Evolutionary conservation across 2,329 filamentous ascomycete species (phyloP).

Genomic region (Ophiostoma sp.): DNA sequence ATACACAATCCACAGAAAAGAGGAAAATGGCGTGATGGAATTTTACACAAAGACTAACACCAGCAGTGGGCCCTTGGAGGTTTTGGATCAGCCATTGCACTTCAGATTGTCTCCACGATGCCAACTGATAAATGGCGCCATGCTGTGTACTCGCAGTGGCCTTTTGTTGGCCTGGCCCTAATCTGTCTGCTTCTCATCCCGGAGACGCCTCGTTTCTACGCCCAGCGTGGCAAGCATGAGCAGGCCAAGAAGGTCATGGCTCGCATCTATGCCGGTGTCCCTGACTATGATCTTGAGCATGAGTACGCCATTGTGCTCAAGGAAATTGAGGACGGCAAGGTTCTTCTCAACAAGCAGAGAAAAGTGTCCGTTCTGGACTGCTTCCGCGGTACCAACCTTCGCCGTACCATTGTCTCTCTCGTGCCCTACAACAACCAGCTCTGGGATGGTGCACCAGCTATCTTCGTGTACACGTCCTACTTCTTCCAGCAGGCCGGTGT

Average conservation of each 20-base stretch:
- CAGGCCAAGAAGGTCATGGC: slow-evolving; percentile 23
- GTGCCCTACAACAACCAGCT: slow-evolving; percentile 24
- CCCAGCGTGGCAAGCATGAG: slow-evolving; percentile 21
- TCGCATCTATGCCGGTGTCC: slow-evolving; percentile 18
- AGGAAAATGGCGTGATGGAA: no score
- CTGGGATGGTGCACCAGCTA: slow-evolving; percentile 20
- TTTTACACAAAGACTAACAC: no score
- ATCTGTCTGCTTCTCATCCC: slow-evolving; percentile 22
- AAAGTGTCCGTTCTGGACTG: slow-evolving; percentile 15
- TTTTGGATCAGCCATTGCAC: slow-evolving; percentile 15
- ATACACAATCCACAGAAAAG: no score
- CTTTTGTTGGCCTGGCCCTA: slow-evolving; percentile 20
- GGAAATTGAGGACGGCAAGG: slow-evolving; percentile 23
- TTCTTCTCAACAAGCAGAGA: slow-evolving; percentile 16
- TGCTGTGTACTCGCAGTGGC: slow-evolving; percentile 25
- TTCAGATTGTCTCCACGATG: slow-evolving; percentile 21
- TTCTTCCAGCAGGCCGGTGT: slow-evolving; percentile 24
- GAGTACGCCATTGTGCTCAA: slow-evolving; percentile 22
- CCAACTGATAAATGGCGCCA: slow-evolving; percentile 17
- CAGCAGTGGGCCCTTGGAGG: slow-evolving; percentile 20
- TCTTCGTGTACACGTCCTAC: slow-evolving; percentile 22
- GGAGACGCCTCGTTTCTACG: slow-evolving; percentile 23
- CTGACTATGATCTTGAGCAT: slow-evolving; percentile 21
- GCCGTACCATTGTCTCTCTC: slow-evolving; percentile 23
- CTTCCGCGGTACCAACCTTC: slow-evolving; percentile 24